Base-by-base conservation (phyloP, 805 yeast species). In the Kodamaea laetipori region DNA sequence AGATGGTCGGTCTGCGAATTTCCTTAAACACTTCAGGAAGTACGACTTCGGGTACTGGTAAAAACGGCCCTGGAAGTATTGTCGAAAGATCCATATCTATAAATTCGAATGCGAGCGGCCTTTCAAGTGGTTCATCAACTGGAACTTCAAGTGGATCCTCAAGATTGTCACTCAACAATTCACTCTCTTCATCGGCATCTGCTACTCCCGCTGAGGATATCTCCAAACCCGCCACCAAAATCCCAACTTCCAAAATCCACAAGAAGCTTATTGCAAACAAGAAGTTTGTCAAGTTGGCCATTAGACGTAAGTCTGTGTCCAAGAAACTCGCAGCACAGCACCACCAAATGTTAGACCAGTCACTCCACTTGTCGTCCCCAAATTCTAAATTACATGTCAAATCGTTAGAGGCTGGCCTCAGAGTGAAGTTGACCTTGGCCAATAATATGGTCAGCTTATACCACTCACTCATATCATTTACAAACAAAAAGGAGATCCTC, bases 401-500 rank as follows among this genome's bases (percentile, higher is more conserved):
- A 46, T 77, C 79, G 9, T 56, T 78, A 15, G 78, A 78, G 27
- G 78, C 80, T 2, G 78, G 77, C 13, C 67, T 80, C 4, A 67
- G 71, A 44, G 71, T 78, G 2, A 67, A 78, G 37, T 55, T 78
- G n/a, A 68, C 81, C 0, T 47, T 73, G 39, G 73, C 73, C 4
- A 73, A 77, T 6, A 67, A 74, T 23, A 51, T 78, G 33, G 59
- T 71, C 4, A 58, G 68, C 3, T 57, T 78, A 15, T 76, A 76
- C 55, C 67, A 73, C 26, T 66, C 69, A 18, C 54, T 78, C 31
- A 62, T 64, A 17, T 70, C 74, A 4, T 61, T 60, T 45, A 57
- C 66, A 6, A 52, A 58, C 28, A 63, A 60, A 24, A 57, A 54
- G 15, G 46, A 49, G 6, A 45, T 58, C 3, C 34, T 31, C 9